Evolutionary conservation across 768 basidiomycete genomes (phyloP).

Genomic region (Dentipellis sp.): DNA sequence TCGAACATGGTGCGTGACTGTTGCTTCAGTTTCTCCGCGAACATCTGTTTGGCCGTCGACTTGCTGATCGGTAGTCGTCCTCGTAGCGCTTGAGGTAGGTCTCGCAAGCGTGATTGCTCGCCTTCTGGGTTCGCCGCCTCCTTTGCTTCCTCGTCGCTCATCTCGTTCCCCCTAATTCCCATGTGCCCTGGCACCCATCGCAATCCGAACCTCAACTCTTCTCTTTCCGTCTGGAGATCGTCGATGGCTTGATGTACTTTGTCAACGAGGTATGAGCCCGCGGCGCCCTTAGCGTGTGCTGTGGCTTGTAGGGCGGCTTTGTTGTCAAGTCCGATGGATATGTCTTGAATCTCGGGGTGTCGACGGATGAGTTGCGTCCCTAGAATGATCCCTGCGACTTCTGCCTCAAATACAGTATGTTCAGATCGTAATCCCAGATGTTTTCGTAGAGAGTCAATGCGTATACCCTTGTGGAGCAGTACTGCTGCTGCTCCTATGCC

Average conservation of each 20-base stretch:
- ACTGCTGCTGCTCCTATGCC: conserved; percentile 15
- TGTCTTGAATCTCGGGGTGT: background rate
- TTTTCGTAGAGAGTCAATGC: background rate
- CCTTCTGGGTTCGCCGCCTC: no score
- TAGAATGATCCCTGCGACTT: background rate
- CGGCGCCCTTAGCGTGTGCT: no score
- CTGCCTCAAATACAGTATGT: background rate
- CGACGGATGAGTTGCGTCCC: background rate
- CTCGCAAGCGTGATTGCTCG: no score
- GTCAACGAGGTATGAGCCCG: background rate
- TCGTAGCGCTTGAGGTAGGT: no score
- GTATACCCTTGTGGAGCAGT: background rate
- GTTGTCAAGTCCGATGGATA: background rate
- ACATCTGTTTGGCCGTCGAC: no score
- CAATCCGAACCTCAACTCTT: background rate
- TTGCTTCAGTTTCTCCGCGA: no score
- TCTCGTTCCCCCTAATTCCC: background rate
- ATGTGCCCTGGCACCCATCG: background rate
- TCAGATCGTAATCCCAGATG: background rate
- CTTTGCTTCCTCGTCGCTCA: no score
- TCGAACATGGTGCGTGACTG: no score
- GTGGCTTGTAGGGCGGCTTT: background rate
- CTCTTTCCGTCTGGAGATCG: background rate
- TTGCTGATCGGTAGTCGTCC: no score
- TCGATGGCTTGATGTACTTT: no score